phyloP scores from a whole-genome alignment of 75 land plant species.

The Ceratopteris richardii region DNA sequence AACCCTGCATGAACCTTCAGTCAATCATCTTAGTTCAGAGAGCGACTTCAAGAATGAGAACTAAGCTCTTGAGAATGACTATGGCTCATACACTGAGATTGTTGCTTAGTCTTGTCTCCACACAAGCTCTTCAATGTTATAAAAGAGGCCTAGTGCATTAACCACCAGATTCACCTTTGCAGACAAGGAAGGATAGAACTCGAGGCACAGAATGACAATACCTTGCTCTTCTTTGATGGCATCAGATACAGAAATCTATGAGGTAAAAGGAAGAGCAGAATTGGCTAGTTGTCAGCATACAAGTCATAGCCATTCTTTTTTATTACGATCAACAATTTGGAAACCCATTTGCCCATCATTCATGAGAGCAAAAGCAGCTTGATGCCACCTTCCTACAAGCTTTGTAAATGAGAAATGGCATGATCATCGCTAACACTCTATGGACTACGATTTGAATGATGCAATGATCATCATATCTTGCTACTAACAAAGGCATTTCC shows the following conservation, averaged over 20 bases:
- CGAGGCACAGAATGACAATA: not conserved
- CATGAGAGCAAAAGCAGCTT: too few relatives aligned
- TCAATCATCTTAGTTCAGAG: not conserved
- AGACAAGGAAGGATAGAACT: not conserved
- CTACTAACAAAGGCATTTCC: too few relatives aligned
- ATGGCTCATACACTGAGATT: not conserved
- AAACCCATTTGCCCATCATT: too few relatives aligned
- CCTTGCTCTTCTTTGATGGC: not conserved
- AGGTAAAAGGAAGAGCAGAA: constrained; percentile 67
- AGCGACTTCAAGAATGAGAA: not conserved
- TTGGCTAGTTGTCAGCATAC: constrained; percentile 85
- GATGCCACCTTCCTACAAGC: too few relatives aligned
- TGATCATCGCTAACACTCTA: too few relatives aligned
- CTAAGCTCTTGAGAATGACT: not conserved
- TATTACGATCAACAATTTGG: constrained; percentile 76
- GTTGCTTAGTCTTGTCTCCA: constrained; percentile 12
- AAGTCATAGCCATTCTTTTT: constrained; percentile 98
- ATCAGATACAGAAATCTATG: constrained; percentile 6
- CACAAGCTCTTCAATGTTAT: constrained; percentile 43
- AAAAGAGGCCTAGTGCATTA: constrained; percentile 51
- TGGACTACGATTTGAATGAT: too few relatives aligned
- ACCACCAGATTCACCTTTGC: constrained; percentile 16
- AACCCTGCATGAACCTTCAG: not conserved
- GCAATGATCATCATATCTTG: too few relatives aligned
- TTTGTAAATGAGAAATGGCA: too few relatives aligned